These are phyloP conservation scores for Linum tenue DNA, from an alignment of 345 rosid species.

Conservation along the genomic window DNA sequence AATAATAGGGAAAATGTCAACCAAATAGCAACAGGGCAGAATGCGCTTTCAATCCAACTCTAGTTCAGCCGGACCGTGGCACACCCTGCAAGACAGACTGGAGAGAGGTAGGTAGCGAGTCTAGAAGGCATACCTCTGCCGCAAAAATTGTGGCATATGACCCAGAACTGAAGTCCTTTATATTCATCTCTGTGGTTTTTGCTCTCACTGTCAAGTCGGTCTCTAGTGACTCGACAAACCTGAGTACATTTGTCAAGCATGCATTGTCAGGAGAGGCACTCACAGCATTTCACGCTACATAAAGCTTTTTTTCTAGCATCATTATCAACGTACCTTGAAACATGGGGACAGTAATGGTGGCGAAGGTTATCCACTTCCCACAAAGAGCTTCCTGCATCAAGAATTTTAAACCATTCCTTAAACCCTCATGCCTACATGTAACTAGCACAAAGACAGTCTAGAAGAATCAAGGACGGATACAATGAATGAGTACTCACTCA, in stretches of 20 bases:
- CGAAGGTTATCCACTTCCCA: slow-evolving; percentile 88
- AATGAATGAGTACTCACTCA: slow-evolving; percentile 13
- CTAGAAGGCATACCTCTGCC: slow-evolving; percentile 54
- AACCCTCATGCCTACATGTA: not conserved
- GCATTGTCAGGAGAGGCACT: not conserved
- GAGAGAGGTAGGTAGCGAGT: not conserved
- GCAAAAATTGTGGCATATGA: slow-evolving; percentile 87
- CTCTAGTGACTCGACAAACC: slow-evolving; percentile 78
- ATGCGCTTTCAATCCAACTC: too few relatives aligned
- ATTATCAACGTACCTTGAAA: slow-evolving; percentile 56
- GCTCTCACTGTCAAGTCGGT: slow-evolving; percentile 78
- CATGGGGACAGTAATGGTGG: slow-evolving; percentile 89
- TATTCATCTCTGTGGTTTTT: slow-evolving; percentile 60
- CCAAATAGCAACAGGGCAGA: too few relatives aligned
- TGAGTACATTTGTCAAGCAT: slow-evolving; percentile 13
- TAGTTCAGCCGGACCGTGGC: too few relatives aligned
- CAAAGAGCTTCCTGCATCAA: slow-evolving; percentile 69
- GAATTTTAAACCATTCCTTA: not conserved
- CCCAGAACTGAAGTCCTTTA: slow-evolving; percentile 73
- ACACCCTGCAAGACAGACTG: not conserved
- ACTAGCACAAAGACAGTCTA: not conserved
- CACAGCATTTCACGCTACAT: not conserved
- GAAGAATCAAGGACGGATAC: not conserved
- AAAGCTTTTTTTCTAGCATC: not conserved
- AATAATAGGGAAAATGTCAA: too few relatives aligned